A percentile compares a stretch with the other conserved stretches of the same genome.
These are phyloP conservation scores for Rhodofomes roseus DNA, from an alignment of 1,284 basidiomycete species.

Conservation along the genomic window DNA sequence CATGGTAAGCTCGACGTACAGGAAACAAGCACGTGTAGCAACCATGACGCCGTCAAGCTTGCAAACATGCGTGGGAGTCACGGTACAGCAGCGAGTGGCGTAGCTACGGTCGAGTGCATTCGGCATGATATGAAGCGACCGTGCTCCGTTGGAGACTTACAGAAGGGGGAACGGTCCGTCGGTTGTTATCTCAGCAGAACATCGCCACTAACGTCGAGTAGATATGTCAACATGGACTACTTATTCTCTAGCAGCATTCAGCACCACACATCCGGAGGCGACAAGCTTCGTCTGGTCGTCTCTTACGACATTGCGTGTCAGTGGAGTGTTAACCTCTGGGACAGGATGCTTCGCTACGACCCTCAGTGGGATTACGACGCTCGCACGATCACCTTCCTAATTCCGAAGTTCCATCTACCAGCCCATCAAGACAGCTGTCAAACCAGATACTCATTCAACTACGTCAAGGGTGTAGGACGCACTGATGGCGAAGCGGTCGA, in stretches of 20 bases:
- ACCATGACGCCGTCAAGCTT: slow-evolving; percentile 10
- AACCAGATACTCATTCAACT: slow-evolving; percentile 7
- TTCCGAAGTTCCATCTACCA: slow-evolving; percentile 9
- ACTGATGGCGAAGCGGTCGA: background rate
- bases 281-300: slow-evolving; percentile 5
- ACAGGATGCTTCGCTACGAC: background rate
- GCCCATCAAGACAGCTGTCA: slow-evolving; percentile 5
- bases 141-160: slow-evolving; percentile 22
- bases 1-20: background rate
- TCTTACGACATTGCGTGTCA: slow-evolving; percentile 20
- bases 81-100: slow-evolving; percentile 4
- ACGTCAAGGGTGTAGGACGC: background rate
- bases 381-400: background rate
- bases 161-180: slow-evolving; percentile 23
- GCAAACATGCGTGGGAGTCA: slow-evolving; percentile 3
- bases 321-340: slow-evolving; percentile 12
- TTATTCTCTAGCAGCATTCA: slow-evolving; percentile 8
- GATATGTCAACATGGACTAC: slow-evolving; percentile 21
- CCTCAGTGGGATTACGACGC: background rate
- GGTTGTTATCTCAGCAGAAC: background rate
- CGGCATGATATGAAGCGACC: slow-evolving; percentile 22
- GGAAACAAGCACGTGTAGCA: slow-evolving; percentile 7
- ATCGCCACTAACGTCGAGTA: background rate
- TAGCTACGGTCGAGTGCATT: slow-evolving; percentile 6
- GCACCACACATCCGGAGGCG: background rate